A percentile compares a stretch with the other conserved stretches of the same genome.
Evolutionary conservation across 805 yeast genomes (phyloP).

Genomic region (Candida easanensis): DNA sequence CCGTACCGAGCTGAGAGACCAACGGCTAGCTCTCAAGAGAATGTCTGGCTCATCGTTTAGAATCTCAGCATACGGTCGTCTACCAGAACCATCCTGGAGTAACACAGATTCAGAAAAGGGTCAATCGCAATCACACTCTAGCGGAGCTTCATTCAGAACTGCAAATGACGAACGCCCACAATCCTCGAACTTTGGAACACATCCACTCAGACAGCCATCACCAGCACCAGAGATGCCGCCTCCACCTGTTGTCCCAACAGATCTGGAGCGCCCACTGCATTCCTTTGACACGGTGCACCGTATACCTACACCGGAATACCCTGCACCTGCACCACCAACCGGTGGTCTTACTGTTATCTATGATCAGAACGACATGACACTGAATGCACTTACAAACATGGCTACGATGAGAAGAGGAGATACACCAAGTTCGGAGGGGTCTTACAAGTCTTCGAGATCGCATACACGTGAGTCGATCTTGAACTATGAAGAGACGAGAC

Average conservation of each 20-base stretch:
- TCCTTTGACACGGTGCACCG: conserved; percentile 1
- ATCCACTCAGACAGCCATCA: neutral
- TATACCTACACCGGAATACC: conserved; percentile 16
- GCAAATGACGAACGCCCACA: neutral
- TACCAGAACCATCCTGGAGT: neutral
- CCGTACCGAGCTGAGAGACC: conserved; percentile 8
- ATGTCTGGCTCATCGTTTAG: conserved; percentile 10
- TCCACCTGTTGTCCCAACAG: neutral
- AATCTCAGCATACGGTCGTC: conserved; percentile 3
- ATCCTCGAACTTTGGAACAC: neutral
- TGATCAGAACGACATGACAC: neutral
- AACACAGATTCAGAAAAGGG: neutral
- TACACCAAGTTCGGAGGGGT: conserved; percentile 8
- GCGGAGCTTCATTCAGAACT: neutral
- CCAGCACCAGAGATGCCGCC: neutral
- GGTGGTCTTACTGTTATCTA: neutral
- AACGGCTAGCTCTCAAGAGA: conserved; percentile 6
- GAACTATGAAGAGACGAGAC: conserved; percentile 24
- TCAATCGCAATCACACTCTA: neutral
- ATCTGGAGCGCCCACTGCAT: neutral
- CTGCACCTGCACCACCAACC: conserved; percentile 18
- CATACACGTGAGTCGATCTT: conserved; percentile 15
- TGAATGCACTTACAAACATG: conserved; percentile 1
- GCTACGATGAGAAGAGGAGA: neutral
- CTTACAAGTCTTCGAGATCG: conserved; percentile 11